Evolutionary conservation across 768 basidiomycete genomes (phyloP), one percentile per base, ranked within the genome.

Genomic region (Steccherinum ochraceum): DNA sequence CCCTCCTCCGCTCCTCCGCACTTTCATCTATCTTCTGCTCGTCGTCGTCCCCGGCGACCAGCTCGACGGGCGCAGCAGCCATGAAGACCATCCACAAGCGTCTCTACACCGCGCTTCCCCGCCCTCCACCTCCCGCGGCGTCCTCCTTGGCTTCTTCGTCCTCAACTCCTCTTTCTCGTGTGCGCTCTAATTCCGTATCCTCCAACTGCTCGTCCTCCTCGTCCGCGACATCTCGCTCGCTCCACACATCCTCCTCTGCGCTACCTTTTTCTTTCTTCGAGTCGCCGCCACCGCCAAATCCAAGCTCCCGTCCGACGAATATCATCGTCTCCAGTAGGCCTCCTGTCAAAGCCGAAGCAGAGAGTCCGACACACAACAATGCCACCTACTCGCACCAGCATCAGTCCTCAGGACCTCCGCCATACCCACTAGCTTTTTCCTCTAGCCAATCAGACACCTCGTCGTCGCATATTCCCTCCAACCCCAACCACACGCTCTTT

Each of bases 41-140:
- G 41, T 19, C 41, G n/a, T 23, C 16, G 41, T 18, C 18, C n/a
- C 5, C 21, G 11, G 16, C 41, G 41, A 43, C 41, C n/a, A 18
- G n/a, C 10, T 19, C 41, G 41, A 5, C 41, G 7, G 10, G n/a
- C n/a, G 10, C 41, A 11, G 10, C 13, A 45, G 68, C 74, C 56
- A 76, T 75, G 69, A 73, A 73, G 66, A 72, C 72, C 21, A 70
- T 78, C 21, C 74, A 74, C 55, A 80, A 78, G 58, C 73, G 77
- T n/a, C 63, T 80, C 40, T 76, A 70, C 56, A 70, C 68, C 18
- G 75, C 70, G 42, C 57, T 73, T 48, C 71, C 70, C 39, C 73
- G 73, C 45, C 41, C 41, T 10, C 41, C 41, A n/a, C 63, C 65
- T 7, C 56, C 64, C 52, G 25, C 58, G 56, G 5, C 48, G 61